phyloP scores from a whole-genome alignment of 2,329 filamentous ascomycete species.

The Magnaporthiopsis incrustans region DNA sequence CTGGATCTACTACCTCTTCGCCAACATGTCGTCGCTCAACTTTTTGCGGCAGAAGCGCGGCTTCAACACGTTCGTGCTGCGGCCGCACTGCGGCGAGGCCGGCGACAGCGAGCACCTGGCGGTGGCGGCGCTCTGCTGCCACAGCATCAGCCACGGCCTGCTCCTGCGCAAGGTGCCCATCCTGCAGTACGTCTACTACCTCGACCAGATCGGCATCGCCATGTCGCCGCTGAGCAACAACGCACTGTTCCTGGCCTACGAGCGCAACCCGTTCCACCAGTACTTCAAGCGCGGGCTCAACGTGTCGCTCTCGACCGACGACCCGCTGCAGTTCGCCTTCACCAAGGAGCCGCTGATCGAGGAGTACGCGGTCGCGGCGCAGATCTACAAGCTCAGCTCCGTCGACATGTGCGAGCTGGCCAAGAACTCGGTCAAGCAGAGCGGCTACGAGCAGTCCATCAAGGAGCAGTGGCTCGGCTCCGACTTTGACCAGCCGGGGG shows the following conservation, averaged over 20 bases:
- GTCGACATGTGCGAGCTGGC: conserved; percentile 98
- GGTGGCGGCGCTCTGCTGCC: conserved; percentile 82
- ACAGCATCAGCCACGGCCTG: conserved; percentile 94
- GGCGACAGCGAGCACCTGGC: conserved; percentile 95
- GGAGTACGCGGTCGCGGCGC: conserved; percentile 94
- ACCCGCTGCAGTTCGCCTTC: conserved; percentile 95
- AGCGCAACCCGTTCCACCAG: conserved; percentile 89
- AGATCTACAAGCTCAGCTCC: conserved; percentile 95
- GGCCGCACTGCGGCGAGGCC: conserved; percentile 93
- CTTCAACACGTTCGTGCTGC: conserved; percentile 90
- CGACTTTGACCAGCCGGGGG: conserved; percentile 69
- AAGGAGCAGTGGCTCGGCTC: conserved; percentile 89
- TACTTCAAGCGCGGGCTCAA: conserved; percentile 95
- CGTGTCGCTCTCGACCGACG: conserved; percentile 91
- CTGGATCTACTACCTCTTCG: conserved; percentile 96
- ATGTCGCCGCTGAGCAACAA: conserved; percentile 99
- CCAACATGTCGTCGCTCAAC: conserved; percentile 90
- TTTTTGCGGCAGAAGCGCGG: conserved; percentile 82
- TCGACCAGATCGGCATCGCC: conserved; percentile 95
- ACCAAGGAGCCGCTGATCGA: conserved; percentile 98
- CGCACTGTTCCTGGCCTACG: conserved; percentile 89
- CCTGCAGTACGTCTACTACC: conserved; percentile 93
- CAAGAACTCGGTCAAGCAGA: conserved; percentile 91
- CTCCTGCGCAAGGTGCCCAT: conserved; percentile 88
- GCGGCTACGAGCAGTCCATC: conserved; percentile 80